Evolutionary conservation across 257 asterid species (phyloP).

Genomic region (Dorcoceras hygrometricum): DNA sequence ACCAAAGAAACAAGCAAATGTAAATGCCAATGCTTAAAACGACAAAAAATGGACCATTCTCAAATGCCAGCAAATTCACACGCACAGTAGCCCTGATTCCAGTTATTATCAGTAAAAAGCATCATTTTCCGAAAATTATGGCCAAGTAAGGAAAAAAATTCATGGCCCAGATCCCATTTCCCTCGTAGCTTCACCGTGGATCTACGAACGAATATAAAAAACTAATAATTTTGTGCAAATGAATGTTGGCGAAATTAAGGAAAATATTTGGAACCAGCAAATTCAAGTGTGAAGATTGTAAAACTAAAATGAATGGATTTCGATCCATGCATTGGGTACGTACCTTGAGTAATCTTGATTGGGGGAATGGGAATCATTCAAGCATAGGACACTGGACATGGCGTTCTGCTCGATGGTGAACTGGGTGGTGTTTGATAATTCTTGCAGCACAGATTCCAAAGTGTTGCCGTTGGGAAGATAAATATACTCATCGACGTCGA

Average conservation of each 20-base stretch:
- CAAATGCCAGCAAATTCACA: neutral
- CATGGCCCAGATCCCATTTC: neutral
- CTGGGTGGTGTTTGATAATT: constrained; percentile 51
- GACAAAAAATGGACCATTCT: neutral
- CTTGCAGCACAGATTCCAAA: constrained; percentile 38
- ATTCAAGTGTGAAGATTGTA: neutral
- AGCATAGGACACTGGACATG: constrained; percentile 53
- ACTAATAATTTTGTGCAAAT: neutral
- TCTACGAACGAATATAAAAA: neutral
- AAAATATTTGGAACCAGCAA: neutral
- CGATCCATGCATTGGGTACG: neutral
- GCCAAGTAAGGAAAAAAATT: neutral
- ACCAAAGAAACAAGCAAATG: neutral
- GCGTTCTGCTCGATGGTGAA: constrained; percentile 63
- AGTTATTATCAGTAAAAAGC: neutral
- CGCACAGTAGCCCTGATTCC: neutral
- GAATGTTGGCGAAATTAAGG: neutral
- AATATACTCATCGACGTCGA: constrained; percentile 64
- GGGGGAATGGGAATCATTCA: constrained; percentile 33
- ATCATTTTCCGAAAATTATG: neutral
- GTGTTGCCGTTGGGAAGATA: constrained; percentile 45
- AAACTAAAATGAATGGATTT: neutral
- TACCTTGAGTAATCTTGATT: constrained; percentile 42
- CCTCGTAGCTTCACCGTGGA: neutral
- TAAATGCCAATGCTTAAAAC: neutral